These are phyloP conservation scores for Effrenium voratum DNA, from an alignment of 73 alveolate genomes.

Conservation along the genomic window DNA sequence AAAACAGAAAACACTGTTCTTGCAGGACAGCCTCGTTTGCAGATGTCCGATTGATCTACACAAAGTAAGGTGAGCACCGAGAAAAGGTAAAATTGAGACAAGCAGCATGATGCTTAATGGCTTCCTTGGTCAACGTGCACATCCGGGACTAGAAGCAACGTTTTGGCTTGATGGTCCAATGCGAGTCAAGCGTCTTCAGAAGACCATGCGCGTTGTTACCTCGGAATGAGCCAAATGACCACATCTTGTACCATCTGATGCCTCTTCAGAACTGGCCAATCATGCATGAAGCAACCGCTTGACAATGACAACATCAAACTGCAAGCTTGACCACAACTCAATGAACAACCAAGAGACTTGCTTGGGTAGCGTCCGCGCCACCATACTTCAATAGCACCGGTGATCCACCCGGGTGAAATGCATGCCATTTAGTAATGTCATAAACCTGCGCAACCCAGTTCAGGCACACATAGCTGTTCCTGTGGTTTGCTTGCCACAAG, in stretches of 20 bases:
- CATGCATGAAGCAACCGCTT: neutral
- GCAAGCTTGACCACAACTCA: no score
- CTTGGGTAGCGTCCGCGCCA: conserved; percentile 59
- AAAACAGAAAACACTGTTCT: no score
- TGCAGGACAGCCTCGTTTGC: no score
- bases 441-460: conserved; percentile 9
- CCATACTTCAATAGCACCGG: conserved; percentile 66
- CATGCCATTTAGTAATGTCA: conserved; percentile 70
- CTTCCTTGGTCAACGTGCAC: no score
- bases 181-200: conserved; percentile 37
- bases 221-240: no score
- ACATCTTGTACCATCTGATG: no score
- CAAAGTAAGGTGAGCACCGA: no score
- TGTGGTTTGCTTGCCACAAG: neutral
- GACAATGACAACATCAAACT: neutral
- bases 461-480: neutral
- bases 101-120: conserved; percentile 14
- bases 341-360: conserved; percentile 37
- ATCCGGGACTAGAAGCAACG: no score
- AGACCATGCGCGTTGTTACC: conserved; percentile 81
- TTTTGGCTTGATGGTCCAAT: no score
- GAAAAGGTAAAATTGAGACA: no score
- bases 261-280: neutral
- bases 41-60: no score
- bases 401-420: conserved; percentile 79